phyloP scores from a whole-genome alignment of 768 basidiomycete species.

The Mycena belliarum region DNA sequence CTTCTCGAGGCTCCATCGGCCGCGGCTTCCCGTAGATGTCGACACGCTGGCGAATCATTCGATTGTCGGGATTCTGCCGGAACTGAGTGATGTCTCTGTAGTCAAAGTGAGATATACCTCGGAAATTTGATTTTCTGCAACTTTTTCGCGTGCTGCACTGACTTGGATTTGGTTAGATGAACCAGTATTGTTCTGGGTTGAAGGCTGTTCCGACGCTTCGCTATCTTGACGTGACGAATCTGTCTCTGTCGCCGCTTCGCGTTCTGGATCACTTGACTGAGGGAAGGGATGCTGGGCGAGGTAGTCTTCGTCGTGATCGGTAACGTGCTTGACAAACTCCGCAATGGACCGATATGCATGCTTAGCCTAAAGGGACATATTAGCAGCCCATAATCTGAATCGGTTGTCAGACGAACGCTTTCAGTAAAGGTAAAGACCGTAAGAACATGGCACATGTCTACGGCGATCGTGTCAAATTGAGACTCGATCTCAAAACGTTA shows the following conservation, averaged over 20 bases:
- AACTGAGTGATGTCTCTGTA: not conserved
- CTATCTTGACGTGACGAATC: not conserved
- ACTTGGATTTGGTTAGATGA: not conserved
- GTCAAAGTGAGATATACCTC: not conserved
- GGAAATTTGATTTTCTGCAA: not conserved
- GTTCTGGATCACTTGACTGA: constrained; percentile 35
- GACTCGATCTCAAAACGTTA: not conserved
- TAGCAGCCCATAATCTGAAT: not conserved
- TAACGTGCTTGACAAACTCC: constrained; percentile 57
- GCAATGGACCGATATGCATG: constrained; percentile 62
- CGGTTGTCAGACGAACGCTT: constrained; percentile 39
- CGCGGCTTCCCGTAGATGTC: constrained; percentile 59
- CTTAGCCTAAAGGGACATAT: constrained; percentile 42
- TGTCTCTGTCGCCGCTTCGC: not conserved
- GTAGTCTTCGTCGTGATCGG: constrained; percentile 36
- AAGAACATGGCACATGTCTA: constrained; percentile 74
- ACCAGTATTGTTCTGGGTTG: not conserved
- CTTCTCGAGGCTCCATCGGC: constrained; percentile 59
- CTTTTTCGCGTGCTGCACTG: not conserved
- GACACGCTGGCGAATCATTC: constrained; percentile 75
- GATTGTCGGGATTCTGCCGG: not conserved
- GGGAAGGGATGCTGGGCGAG: constrained; percentile 50
- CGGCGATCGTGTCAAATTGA: not conserved
- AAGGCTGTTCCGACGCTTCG: not conserved
- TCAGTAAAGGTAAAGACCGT: constrained; percentile 71